Percentiles rank a stretch among this genome's conserved stretches.
phyloP scores from a whole-genome alignment of 2,329 filamentous ascomycete species.

The Periconia digitata region DNA sequence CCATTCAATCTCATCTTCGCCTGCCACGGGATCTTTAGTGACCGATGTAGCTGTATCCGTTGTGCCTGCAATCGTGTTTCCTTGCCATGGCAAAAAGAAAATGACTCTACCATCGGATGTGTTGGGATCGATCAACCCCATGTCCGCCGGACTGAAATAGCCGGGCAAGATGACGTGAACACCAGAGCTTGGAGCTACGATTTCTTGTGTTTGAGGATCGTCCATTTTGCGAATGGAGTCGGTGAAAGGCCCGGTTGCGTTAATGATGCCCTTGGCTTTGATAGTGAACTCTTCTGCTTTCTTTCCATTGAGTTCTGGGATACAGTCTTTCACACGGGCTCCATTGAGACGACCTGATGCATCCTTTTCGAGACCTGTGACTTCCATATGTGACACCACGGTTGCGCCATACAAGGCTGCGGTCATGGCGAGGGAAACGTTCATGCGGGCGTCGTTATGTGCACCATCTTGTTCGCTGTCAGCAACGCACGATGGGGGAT shows the following conservation, averaged over 20 bases:
- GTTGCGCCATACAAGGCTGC: conserved; percentile 84
- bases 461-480: conserved; percentile 66
- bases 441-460: conserved; percentile 92
- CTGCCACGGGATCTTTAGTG: conserved; percentile 71
- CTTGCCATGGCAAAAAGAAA: conserved; percentile 92
- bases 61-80: conserved; percentile 87
- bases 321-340: conserved; percentile 70
- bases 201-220: conserved; percentile 69
- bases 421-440: conserved; percentile 84
- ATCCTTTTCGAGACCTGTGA: conserved; percentile 75
- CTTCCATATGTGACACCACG: conserved; percentile 80
- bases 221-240: conserved; percentile 87
- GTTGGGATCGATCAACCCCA: conserved; percentile 84
- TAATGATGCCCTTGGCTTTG: conserved; percentile 79
- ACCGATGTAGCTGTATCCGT: conserved; percentile 79
- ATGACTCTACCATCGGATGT: conserved; percentile 89
- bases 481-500: conserved; percentile 15
- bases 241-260: conserved; percentile 85
- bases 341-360: conserved; percentile 71
- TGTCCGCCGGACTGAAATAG: conserved; percentile 81
- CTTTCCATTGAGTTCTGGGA: conserved; percentile 66
- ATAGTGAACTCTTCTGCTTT: conserved; percentile 67
- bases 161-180: conserved; percentile 85
- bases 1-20: conserved; percentile 84
- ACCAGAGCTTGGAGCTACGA: conserved; percentile 82